These are phyloP conservation scores for Cubamyces sp. DNA, from an alignment of 768 basidiomycete species.

Conservation along the genomic window DNA sequence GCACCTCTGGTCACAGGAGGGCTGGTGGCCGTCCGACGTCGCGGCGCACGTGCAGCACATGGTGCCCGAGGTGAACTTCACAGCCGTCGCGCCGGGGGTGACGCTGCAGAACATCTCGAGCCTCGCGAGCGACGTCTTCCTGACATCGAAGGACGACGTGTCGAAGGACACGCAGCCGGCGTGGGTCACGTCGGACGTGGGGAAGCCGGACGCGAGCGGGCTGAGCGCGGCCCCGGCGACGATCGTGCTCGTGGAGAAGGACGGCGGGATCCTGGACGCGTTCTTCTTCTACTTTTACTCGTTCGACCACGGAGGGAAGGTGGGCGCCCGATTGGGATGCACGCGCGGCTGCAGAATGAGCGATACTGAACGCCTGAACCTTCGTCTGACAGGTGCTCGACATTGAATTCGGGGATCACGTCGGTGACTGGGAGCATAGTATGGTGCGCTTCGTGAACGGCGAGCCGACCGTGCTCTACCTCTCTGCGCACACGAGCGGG, in stretches of 20 bases:
- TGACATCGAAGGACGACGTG: conserved; percentile 31
- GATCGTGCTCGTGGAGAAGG: conserved; percentile 36
- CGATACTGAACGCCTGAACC: not conserved
- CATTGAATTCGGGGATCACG: conserved; percentile 35
- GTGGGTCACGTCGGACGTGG: conserved; percentile 26
- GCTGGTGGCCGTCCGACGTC: conserved; percentile 33
- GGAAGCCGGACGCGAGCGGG: conserved; percentile 33
- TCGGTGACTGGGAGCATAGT: conserved; percentile 42
- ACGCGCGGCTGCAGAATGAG: not conserved
- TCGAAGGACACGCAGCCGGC: conserved; percentile 14
- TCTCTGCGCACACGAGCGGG: conserved; percentile 37
- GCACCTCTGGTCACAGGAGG: conserved; percentile 32
- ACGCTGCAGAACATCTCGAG: conserved; percentile 27
- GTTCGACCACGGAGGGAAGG: conserved; percentile 31
- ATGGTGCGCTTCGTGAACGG: conserved; percentile 41
- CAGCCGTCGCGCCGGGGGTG: conserved; percentile 19
- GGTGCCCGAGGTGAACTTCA: conserved; percentile 26
- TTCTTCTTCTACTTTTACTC: conserved; percentile 42
- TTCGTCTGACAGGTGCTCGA: conserved; percentile 26
- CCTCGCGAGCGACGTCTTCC: conserved; percentile 22
- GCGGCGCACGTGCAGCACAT: conserved; percentile 30
- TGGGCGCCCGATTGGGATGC: not conserved
- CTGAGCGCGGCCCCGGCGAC: conserved; percentile 33
- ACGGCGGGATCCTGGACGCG: conserved; percentile 35
- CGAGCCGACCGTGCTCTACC: conserved; percentile 32